Conservation (phyloP, 495 filamentous ascomycete species). For the Penicillium lividum region DNA sequence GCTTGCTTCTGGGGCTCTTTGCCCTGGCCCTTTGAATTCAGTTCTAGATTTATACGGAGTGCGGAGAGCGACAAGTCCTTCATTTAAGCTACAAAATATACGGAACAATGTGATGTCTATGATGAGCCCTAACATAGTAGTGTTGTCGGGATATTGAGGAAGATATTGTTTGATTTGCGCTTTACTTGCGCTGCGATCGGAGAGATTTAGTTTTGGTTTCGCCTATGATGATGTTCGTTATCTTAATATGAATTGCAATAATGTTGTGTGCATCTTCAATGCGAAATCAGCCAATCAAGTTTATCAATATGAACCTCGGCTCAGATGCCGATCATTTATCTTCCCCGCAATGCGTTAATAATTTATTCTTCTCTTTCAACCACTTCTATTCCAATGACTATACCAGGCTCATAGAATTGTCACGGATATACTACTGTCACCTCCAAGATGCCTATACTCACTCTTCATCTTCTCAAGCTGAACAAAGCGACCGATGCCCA, state of each 20-base stretch:
- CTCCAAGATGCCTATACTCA: conserved; percentile 45
- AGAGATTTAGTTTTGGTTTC: neutral
- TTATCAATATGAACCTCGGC: neutral
- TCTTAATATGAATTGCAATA: conserved; percentile 8
- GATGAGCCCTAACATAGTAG: neutral
- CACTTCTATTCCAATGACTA: neutral
- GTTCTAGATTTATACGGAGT: neutral
- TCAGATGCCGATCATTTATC: neutral
- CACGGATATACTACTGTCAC: neutral
- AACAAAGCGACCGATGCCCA: conserved; percentile 20
- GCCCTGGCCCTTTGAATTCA: conserved; percentile 22
- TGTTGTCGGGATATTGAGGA: neutral
- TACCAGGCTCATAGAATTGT: neutral
- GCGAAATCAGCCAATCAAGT: neutral
- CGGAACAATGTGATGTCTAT: conserved; percentile 2
- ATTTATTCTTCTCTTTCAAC: neutral
- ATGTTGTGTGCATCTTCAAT: too few species aligned
- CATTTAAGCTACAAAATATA: conserved; percentile 3
- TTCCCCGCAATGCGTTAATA: neutral
- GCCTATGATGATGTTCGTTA: neutral
- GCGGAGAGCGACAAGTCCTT: neutral
- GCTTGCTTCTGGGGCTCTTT: conserved; percentile 27
- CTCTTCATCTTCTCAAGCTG: conserved; percentile 48
- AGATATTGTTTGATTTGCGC: neutral
- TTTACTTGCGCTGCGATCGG: conserved; percentile 3